These are phyloP conservation scores for Achaetomium macrosporum DNA, from an alignment of 2,329 filamentous ascomycete species.

Conservation along the genomic window DNA sequence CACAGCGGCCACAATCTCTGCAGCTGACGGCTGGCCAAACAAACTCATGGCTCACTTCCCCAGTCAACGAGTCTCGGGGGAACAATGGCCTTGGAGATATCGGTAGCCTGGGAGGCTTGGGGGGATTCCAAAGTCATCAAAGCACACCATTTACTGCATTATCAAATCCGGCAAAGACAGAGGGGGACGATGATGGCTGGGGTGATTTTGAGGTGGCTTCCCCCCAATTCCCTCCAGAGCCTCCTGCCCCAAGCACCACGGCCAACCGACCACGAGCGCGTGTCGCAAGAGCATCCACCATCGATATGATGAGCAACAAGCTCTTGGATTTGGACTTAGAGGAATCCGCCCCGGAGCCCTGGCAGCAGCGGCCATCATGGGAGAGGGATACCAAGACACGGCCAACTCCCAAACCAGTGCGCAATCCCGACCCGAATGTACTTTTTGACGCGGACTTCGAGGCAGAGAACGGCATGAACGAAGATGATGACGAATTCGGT, in stretches of 20 bases:
- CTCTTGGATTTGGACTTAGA: constrained; percentile 36
- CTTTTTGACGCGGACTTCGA: constrained; percentile 63
- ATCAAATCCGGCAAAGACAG: constrained; percentile 21
- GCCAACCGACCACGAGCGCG: constrained; percentile 25
- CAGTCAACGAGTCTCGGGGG: constrained; percentile 9
- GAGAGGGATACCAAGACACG: constrained; percentile 7
- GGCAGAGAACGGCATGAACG: constrained; percentile 25
- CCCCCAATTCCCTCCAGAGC: constrained; percentile 8
- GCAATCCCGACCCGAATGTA: constrained; percentile 44
- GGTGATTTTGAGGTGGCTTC: constrained; percentile 60
- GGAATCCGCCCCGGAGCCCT: constrained; percentile 19
- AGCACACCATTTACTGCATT: neutral
- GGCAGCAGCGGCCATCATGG: constrained; percentile 20
- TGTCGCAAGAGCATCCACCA: constrained; percentile 43
- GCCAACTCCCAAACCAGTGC: constrained; percentile 20
- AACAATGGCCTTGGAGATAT: constrained; percentile 24
- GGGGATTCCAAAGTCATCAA: constrained; percentile 11
- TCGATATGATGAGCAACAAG: constrained; percentile 50
- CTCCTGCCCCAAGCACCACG: constrained; percentile 14
- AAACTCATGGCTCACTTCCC: constrained; percentile 12
- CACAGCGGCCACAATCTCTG: constrained; percentile 26
- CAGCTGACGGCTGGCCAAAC: constrained; percentile 16
- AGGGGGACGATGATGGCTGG: constrained; percentile 58
- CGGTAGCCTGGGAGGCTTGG: constrained; percentile 12
- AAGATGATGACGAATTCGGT: constrained; percentile 41